A percentile compares a stretch with the other conserved stretches of the same genome.
These are phyloP conservation scores for Waitea zeae DNA, from an alignment of 1,284 basidiomycete genomes.

Conservation along the genomic window DNA sequence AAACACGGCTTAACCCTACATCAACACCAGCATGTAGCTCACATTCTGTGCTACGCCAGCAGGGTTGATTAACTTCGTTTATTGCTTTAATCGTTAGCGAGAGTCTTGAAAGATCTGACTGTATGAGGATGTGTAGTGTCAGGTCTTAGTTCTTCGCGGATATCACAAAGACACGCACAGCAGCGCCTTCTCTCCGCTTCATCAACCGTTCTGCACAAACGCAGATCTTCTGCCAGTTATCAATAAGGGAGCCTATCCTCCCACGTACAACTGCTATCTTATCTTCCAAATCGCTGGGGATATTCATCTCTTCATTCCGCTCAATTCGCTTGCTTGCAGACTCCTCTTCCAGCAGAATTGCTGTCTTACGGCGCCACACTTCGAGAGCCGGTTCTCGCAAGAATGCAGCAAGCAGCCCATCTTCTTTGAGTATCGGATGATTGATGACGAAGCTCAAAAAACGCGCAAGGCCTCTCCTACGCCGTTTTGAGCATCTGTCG, in stretches of 20 bases:
- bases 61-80: constrained; percentile 56
- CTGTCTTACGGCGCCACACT: constrained; percentile 63
- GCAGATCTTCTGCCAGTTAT: constrained; percentile 84
- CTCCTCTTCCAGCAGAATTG: constrained; percentile 73
- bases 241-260: constrained; percentile 59
- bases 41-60: constrained; percentile 68
- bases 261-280: constrained; percentile 64
- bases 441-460: constrained; percentile 74
- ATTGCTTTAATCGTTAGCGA: constrained; percentile 71
- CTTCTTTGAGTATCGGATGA: constrained; percentile 79
- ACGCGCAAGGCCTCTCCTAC: constrained; percentile 65
- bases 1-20: constrained; percentile 48
- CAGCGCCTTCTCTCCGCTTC: constrained; percentile 73
- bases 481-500: constrained; percentile 1
- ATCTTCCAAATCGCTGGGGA: constrained; percentile 81
- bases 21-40: constrained; percentile 72
- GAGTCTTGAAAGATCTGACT: constrained; percentile 69
- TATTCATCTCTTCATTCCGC: constrained; percentile 74
- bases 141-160: not conserved
- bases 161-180: constrained; percentile 56
- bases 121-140: constrained; percentile 9
- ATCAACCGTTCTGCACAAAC: constrained; percentile 72
- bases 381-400: constrained; percentile 71
- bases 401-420: constrained; percentile 70
- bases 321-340: constrained; percentile 68